These are phyloP conservation scores for Teratosphaeriaceae sp. DNA, from an alignment of 2,329 filamentous ascomycete species.

Conservation along the genomic window DNA sequence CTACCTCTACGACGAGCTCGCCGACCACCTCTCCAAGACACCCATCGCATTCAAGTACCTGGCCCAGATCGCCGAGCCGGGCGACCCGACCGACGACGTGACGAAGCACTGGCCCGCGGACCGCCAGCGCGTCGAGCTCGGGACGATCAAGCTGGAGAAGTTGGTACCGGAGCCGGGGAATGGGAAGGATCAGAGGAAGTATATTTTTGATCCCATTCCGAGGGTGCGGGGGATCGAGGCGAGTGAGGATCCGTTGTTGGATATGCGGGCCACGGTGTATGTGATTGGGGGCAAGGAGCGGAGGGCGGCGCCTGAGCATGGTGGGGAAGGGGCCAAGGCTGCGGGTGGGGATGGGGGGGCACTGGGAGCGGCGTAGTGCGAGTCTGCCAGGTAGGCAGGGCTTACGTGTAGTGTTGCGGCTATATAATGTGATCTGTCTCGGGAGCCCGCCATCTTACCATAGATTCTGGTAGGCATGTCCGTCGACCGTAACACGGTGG, in stretches of 20 bases:
- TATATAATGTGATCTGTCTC: no score
- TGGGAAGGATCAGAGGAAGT: conserved; percentile 41
- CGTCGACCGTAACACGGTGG: no score
- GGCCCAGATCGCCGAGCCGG: conserved; percentile 45
- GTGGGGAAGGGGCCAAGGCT: not conserved
- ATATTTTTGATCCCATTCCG: conserved; percentile 55
- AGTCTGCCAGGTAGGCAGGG: no score
- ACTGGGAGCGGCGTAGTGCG: not conserved
- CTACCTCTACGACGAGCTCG: conserved; percentile 47
- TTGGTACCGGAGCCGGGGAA: conserved; percentile 30
- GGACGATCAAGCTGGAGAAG: conserved; percentile 40
- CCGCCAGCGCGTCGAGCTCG: conserved; percentile 45
- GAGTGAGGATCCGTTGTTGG: conserved; percentile 50
- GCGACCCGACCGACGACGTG: conserved; percentile 42
- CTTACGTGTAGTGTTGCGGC: no score
- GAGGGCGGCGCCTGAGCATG: conserved; percentile 24
- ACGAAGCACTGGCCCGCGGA: conserved; percentile 49
- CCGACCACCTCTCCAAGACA: conserved; percentile 29
- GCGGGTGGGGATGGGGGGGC: not conserved
- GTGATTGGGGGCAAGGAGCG: conserved; percentile 49
- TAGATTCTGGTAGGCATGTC: no score
- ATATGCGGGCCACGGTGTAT: conserved; percentile 51
- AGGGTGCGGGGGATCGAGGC: conserved; percentile 48
- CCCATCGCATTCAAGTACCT: conserved; percentile 42
- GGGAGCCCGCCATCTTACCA: no score